phyloP scores from a whole-genome alignment of 176 grass and related monocot genomes.

The Lolium multiflorum region DNA sequence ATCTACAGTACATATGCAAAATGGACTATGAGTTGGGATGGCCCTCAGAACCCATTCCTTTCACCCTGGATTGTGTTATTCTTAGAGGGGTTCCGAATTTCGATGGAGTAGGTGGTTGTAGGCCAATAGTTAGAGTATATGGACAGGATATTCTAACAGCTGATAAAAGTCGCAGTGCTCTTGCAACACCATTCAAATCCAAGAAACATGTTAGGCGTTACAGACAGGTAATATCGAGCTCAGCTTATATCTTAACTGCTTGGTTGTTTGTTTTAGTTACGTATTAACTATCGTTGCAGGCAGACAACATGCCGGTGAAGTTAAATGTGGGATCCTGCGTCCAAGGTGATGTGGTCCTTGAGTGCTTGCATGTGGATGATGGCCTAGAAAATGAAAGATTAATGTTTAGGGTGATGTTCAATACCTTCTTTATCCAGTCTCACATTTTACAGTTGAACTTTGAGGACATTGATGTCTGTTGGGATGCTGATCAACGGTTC shows the following conservation, averaged over 20 bases:
- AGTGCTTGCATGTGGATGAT: slow-evolving; percentile 83
- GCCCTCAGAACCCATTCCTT: slow-evolving; percentile 60
- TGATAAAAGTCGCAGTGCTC: slow-evolving; percentile 55
- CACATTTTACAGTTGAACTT: slow-evolving; percentile 78
- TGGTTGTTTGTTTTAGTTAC: slow-evolving; percentile 54
- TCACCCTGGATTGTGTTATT: slow-evolving; percentile 94
- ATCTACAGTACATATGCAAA: slow-evolving; percentile 80
- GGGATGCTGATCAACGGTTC: slow-evolving; percentile 74
- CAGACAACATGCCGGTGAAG: slow-evolving; percentile 75
- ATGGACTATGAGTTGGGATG: slow-evolving; percentile 59
- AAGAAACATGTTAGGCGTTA: slow-evolving; percentile 77
- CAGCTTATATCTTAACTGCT: slow-evolving; percentile 23
- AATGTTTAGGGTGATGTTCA: slow-evolving; percentile 97
- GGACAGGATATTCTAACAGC: slow-evolving; percentile 62
- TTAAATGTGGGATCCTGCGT: slow-evolving; percentile 86
- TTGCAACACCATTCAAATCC: slow-evolving; percentile 61
- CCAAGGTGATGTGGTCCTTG: slow-evolving; percentile 90
- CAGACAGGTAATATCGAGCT: slow-evolving; percentile 69
- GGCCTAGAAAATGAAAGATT: slow-evolving; percentile 58
- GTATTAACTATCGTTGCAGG: slow-evolving; percentile 75
- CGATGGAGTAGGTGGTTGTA: slow-evolving; percentile 79
- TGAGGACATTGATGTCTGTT: slow-evolving; percentile 81
- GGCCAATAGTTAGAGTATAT: slow-evolving; percentile 74
- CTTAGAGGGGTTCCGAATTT: slow-evolving; percentile 88
- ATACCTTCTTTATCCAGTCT: slow-evolving; percentile 87